Percentiles rank a stretch among this genome's conserved stretches.
These are phyloP conservation scores for Tylopilus felleus DNA, from an alignment of 768 basidiomycete genomes.

Conservation along the genomic window DNA sequence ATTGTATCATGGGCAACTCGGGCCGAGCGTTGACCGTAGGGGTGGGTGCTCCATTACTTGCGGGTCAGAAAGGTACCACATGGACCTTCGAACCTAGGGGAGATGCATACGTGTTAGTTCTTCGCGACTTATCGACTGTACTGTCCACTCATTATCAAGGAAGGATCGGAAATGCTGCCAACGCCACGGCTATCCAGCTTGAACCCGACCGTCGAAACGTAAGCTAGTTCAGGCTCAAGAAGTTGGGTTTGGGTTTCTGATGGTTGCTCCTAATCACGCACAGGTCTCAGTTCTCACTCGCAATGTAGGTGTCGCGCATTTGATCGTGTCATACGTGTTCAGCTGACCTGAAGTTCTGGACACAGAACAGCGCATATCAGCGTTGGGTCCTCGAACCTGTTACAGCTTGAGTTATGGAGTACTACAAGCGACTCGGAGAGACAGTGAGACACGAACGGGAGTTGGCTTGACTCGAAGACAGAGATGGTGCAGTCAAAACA, in stretches of 20 bases:
- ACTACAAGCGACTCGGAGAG: too few species aligned
- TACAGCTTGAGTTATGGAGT: not conserved
- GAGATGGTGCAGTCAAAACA: too few species aligned
- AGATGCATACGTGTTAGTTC: not conserved
- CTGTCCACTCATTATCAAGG: not conserved
- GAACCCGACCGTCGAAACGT: not conserved
- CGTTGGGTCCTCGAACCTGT: not conserved
- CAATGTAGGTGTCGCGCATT: not conserved
- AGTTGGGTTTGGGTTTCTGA: not conserved
- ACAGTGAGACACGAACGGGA: not conserved
- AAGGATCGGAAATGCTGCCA: not conserved
- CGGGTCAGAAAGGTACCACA: not conserved
- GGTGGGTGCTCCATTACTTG: not conserved
- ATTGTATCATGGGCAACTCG: not conserved
- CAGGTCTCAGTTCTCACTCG: not conserved
- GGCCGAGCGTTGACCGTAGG: not conserved
- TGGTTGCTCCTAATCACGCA: not conserved
- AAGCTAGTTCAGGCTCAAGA: not conserved
- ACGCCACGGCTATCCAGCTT: not conserved
- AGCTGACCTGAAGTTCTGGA: not conserved
- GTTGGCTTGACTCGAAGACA: too few species aligned
- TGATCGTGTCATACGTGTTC: not conserved
- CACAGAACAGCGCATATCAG: not conserved
- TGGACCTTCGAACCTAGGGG: conserved; percentile 1
- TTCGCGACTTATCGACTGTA: not conserved